Base-by-base conservation (phyloP, 441 rosid species). In the Adansonia gregorii region DNA sequence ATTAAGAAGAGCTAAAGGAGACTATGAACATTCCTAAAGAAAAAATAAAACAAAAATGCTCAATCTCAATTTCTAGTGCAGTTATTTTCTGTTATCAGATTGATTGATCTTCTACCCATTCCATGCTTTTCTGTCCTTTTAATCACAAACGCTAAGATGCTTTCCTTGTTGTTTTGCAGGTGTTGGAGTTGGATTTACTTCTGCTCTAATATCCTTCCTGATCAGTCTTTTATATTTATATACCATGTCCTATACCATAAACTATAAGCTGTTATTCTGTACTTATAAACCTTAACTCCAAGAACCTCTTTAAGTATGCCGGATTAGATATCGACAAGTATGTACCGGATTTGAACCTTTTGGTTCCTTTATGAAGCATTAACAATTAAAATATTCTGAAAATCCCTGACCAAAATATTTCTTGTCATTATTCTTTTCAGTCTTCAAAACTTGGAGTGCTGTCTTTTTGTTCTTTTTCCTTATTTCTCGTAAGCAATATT, bases 371-470 rank as follows among this genome's bases (percentile, higher is more conserved):
- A 43, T 76, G 73, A 24, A 72, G 49, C 48, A 76, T 73, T 67
- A 35, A 45, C 35, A 3, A 76, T 80, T 66, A 61, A 48, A 11
- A 54, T 51, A n/a, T 72, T 39, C n/a, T 35, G 75, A 11, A 77
- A 45, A 8, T 70, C 41, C 60, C 80, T 82, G 78, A 81, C 54
- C 72, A 45, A 52, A 19, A 76, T 69, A 17, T 75, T n/a, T 74
- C 59, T 31, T 31, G 43, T 56, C 5, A 20, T 79, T 79, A 49
- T 56, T 74, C 48, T 77, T 60, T 83, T 78, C 94, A 96, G 99
- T 82, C 97, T 94, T 85, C 99, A 96, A 84, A 96, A 96, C 85
- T 80, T 96, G 88, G 99, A 96, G 86, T 91, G 98, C 91, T 96
- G 99, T 85, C 99, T 96, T 78, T 88, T 96, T 54, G 99, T 96